Evolutionary conservation across 495 filamentous ascomycete species (phyloP).

Genomic region (Acidomyces sp.): DNA sequence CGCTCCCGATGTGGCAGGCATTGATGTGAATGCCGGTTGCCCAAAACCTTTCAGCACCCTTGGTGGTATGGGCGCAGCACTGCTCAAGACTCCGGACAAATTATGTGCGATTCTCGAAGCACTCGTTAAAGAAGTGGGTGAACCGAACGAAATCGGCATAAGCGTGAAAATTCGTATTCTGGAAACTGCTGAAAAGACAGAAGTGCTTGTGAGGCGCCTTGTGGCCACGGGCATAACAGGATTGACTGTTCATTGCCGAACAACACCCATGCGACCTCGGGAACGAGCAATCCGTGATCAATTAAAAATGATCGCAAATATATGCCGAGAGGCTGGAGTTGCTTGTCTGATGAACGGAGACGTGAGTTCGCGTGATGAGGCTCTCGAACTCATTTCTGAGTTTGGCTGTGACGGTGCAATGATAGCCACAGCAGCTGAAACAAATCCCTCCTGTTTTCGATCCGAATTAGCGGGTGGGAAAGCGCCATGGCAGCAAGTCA

Average conservation of each 20-base stretch:
- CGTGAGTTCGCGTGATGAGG: conserved; percentile 57
- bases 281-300: conserved; percentile 79
- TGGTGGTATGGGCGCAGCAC: conserved; percentile 88
- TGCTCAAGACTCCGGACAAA: conserved; percentile 69
- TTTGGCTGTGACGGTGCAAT: conserved; percentile 85
- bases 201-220: conserved; percentile 57
- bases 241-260: conserved; percentile 88
- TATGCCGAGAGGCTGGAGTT: conserved; percentile 72
- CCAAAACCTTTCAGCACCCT: conserved; percentile 88
- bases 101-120: conserved; percentile 69
- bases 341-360: conserved; percentile 93
- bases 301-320: conserved; percentile 58
- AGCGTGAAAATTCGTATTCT: conserved; percentile 91
- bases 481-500: conserved; percentile 59
- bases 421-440: conserved; percentile 86
- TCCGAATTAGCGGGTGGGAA: conserved; percentile 48
- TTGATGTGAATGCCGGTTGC: conserved; percentile 94
- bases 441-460: conserved; percentile 75
- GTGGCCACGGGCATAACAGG: conserved; percentile 79
- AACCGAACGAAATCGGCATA: conserved; percentile 70
- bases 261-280: conserved; percentile 83
- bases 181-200: conserved; percentile 58
- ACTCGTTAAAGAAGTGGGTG: conserved; percentile 63
- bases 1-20: conserved; percentile 74
- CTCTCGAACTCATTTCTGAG: conserved; percentile 51